Evolutionary conservation across 2,329 filamentous ascomycete genomes (phyloP).

Genomic region (Achaetomium macrosporum): DNA sequence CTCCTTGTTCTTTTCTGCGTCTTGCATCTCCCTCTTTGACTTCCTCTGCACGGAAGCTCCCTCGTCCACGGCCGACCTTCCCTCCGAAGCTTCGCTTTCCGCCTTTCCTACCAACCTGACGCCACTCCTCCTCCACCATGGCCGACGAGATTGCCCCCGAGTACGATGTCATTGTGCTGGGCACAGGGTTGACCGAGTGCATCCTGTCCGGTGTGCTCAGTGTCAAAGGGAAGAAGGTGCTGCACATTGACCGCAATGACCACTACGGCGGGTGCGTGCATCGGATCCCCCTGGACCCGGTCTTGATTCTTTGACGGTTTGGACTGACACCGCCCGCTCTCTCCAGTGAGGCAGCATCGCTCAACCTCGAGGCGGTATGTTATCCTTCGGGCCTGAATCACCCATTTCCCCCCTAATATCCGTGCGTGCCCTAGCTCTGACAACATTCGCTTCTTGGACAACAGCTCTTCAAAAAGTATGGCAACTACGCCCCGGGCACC

Average conservation of each 20-base stretch:
- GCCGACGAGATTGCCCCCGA: slow-evolving; percentile 89
- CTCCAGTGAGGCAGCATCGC: slow-evolving; percentile 80
- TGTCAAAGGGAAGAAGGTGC: slow-evolving; percentile 98
- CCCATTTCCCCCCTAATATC: slow-evolving; percentile 9
- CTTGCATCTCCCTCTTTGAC: not conserved
- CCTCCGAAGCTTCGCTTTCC: slow-evolving; percentile 3
- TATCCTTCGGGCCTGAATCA: too few species aligned
- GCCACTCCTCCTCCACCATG: slow-evolving; percentile 52
- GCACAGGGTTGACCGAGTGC: slow-evolving; percentile 97
- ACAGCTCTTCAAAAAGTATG: slow-evolving; percentile 95
- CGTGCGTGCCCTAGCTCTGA: slow-evolving; percentile 9
- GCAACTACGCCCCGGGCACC: slow-evolving; percentile 69
- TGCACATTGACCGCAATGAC: slow-evolving; percentile 97
- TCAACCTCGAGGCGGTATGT: slow-evolving; percentile 89
- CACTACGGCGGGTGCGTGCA: slow-evolving; percentile 88
- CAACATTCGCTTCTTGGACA: not conserved
- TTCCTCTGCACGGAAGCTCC: not conserved
- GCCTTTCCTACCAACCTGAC: slow-evolving; percentile 4
- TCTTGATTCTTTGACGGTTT: not conserved
- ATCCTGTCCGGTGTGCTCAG: slow-evolving; percentile 96
- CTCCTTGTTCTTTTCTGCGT: not conserved
- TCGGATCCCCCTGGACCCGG: slow-evolving; percentile 12
- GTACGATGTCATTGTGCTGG: slow-evolving; percentile 98
- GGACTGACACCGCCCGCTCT: slow-evolving; percentile 18
- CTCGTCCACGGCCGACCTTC: not conserved